A percentile compares a stretch with the other conserved stretches of the same genome.
Conservation (phyloP, 2,329 filamentous ascomycete genomes). For the Colletotrichum sp. region DNA sequence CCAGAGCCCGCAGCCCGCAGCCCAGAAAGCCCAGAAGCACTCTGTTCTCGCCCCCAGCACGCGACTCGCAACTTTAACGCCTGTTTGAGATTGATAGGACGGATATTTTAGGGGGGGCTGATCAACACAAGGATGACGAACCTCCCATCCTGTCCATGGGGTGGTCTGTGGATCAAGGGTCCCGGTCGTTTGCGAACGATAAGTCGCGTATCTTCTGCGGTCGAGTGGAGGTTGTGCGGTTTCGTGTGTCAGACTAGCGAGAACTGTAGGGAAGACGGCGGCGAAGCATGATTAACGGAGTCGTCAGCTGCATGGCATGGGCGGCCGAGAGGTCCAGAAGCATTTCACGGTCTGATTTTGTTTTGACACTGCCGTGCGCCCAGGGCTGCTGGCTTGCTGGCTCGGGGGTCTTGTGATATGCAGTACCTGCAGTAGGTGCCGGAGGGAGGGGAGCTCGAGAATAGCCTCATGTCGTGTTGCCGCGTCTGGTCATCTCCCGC, state of each 20-base stretch:
- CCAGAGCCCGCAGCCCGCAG: not conserved
- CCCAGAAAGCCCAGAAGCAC: conserved; percentile 2
- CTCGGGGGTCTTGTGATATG: not conserved
- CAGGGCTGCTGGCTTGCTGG: conserved; percentile 6
- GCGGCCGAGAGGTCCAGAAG: not conserved
- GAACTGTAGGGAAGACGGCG: conserved; percentile 20
- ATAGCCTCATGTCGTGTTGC: conserved; percentile 51
- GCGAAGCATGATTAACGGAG: conserved; percentile 23
- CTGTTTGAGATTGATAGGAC: conserved; percentile 61
- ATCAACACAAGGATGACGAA: conserved; percentile 42
- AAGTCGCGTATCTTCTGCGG: conserved; percentile 19
- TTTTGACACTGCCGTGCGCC: conserved; percentile 15
- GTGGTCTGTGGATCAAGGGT: conserved; percentile 27
- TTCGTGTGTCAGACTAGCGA: conserved; percentile 25
- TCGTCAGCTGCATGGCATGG: conserved; percentile 17
- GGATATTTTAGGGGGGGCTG: conserved; percentile 48
- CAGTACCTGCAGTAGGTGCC: not conserved
- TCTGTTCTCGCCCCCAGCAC: conserved; percentile 17
- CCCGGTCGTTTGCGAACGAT: conserved; percentile 14
- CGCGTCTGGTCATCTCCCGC: not conserved
- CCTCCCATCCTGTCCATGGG: conserved; percentile 16
- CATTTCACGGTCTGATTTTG: conserved; percentile 3
- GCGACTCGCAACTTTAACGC: conserved; percentile 23
- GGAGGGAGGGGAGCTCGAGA: conserved; percentile 44
- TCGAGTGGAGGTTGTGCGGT: conserved; percentile 21